A percentile compares a stretch with the other conserved stretches of the same genome.
Evolutionary conservation across 78 protist genomes (phyloP).

Genomic region (Dictyostelium firmibasis): DNA sequence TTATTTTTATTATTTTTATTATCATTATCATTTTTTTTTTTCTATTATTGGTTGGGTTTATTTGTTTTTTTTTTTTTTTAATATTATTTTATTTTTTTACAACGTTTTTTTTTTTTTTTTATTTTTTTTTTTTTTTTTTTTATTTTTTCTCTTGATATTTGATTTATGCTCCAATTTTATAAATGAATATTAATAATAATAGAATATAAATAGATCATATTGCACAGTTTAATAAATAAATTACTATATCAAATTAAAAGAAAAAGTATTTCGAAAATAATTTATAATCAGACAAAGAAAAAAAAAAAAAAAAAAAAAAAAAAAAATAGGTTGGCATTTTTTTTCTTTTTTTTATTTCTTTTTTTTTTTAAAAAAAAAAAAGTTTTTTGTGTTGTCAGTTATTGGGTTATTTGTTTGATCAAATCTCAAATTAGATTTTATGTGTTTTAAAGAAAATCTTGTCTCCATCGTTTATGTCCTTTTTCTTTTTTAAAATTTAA

Average conservation of each 20-base stretch:
- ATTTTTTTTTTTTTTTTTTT: no score
- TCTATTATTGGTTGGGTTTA: background rate
- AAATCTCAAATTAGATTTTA: background rate
- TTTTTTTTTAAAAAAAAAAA: no score
- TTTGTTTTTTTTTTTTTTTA: background rate
- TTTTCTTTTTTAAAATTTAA: background rate
- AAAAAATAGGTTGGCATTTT: background rate
- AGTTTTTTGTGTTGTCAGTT: background rate
- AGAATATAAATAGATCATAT: background rate
- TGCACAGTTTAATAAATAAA: background rate
- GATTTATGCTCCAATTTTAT: background rate
- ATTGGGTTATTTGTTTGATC: background rate
- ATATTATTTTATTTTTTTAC: no score
- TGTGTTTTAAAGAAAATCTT: background rate
- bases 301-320: no score
- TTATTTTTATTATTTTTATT: no score
- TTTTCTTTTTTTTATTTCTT: no score
- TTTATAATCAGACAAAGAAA: background rate
- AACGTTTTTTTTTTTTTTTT: no score
- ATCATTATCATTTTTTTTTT: no score
- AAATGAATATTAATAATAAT: background rate
- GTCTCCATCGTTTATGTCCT: background rate
- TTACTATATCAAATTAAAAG: background rate
- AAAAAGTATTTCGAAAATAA: background rate
- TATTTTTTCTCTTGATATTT: no score